phyloP scores from a whole-genome alignment of 1,284 basidiomycete genomes.

The Ceratobasidium sp. region DNA sequence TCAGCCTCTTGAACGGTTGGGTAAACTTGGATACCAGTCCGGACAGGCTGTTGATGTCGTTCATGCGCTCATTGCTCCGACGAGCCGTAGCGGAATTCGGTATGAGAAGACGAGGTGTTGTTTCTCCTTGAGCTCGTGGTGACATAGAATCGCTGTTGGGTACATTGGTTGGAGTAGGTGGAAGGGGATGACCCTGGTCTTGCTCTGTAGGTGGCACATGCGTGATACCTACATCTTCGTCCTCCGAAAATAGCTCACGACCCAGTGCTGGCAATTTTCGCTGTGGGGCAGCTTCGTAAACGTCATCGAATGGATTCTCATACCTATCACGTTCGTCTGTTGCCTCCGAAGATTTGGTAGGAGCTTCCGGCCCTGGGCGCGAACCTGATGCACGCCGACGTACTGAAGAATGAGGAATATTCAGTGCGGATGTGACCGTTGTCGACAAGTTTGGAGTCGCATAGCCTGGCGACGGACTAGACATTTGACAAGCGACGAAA shows the following conservation, averaged over 20 bases:
- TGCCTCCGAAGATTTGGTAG: background rate
- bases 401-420: constrained; percentile 20
- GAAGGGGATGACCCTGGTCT: background rate
- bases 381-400: constrained; percentile 40
- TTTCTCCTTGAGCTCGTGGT: background rate
- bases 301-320: constrained; percentile 24
- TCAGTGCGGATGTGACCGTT: constrained; percentile 27
- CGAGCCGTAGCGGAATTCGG: constrained; percentile 27
- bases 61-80: background rate
- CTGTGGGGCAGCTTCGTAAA: background rate
- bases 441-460: background rate
- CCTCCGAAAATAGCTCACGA: constrained; percentile 32
- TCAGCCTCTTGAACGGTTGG: constrained; percentile 28
- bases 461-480: constrained; percentile 19
- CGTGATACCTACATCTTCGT: background rate
- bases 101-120: constrained; percentile 17
- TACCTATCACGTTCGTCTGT: background rate
- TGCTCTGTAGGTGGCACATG: constrained; percentile 17
- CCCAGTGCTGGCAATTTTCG: constrained; percentile 26
- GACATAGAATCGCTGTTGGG: background rate
- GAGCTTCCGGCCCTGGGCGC: background rate
- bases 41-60: constrained; percentile 9
- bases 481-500: constrained; percentile 7
- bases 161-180: background rate
- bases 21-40: constrained; percentile 28